phyloP scores from a whole-genome alignment of 139 green algal genomes.

The Tetradesmus lagerheimii region DNA sequence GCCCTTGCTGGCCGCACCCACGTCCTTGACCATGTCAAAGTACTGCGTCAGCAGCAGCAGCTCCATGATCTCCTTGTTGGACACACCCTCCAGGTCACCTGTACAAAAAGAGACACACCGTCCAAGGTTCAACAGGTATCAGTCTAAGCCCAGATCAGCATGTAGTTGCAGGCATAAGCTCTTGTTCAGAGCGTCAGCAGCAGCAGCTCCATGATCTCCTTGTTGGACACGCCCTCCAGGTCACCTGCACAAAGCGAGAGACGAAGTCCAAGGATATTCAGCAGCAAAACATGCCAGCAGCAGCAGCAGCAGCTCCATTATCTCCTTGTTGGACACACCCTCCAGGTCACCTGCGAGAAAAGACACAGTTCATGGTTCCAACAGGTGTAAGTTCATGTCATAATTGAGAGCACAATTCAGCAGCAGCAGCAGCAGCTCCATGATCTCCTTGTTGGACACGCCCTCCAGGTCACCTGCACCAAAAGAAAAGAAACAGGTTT shows the following conservation, averaged over 20 bases:
- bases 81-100: constrained; percentile 67
- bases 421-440: constrained; percentile 89
- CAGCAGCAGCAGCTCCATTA: neutral
- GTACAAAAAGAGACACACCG: too few relatives aligned
- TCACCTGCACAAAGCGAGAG: too few relatives aligned
- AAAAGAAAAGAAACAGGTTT: too few relatives aligned
- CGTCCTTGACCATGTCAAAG: constrained; percentile 83
- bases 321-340: too few relatives aligned
- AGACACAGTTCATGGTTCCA: too few relatives aligned
- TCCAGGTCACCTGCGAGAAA: too few relatives aligned
- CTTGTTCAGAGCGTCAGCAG: constrained; percentile 79
- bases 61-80: constrained; percentile 77
- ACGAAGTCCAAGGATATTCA: too few relatives aligned
- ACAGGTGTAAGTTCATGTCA: too few relatives aligned
- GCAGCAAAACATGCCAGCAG: neutral
- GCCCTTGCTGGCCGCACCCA: constrained; percentile 57
- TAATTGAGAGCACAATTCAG: too few relatives aligned
- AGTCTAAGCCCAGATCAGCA: too few relatives aligned
- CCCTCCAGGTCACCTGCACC: constrained; percentile 63
- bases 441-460: constrained; percentile 70
- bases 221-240: constrained; percentile 65
- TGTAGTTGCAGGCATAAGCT: too few relatives aligned
- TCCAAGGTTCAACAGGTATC: too few relatives aligned
- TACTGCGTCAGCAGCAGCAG: constrained; percentile 86
- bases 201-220: constrained; percentile 88